These are phyloP conservation scores for Hypoxylon fragiforme DNA, from an alignment of 495 filamentous ascomycete genomes.

Conservation along the genomic window DNA sequence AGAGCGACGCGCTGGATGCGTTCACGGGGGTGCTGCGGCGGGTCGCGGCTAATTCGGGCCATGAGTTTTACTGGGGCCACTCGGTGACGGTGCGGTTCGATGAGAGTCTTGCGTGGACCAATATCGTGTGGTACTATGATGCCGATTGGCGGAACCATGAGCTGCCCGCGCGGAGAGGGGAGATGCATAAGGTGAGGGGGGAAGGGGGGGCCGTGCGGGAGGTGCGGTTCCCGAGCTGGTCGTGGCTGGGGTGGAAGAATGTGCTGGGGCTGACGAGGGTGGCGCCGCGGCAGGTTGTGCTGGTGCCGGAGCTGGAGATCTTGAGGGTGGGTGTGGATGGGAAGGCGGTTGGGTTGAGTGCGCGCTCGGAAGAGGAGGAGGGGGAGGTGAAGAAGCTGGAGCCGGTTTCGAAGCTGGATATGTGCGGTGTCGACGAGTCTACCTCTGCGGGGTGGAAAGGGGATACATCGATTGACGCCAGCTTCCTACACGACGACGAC, in stretches of 20 bases:
- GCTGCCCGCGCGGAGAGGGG: conserved; percentile 1
- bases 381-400: conserved; percentile 6
- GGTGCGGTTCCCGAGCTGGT: conserved; percentile 26
- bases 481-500: background rate
- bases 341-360: background rate
- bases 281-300: conserved; percentile 7
- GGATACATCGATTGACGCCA: conserved; percentile 1
- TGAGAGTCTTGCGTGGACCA: conserved; percentile 14
- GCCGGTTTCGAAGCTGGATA: conserved; percentile 1
- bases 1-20: conserved; percentile 17
- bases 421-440: conserved; percentile 12
- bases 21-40: conserved; percentile 18
- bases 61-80: conserved; percentile 23
- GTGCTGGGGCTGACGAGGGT: conserved; percentile 7
- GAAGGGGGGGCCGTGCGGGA: conserved; percentile 1
- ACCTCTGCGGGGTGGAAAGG: conserved; percentile 17
- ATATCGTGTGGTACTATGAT: conserved; percentile 8
- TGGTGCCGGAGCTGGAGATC: conserved; percentile 18
- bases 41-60: conserved; percentile 12
- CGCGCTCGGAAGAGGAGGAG: background rate
- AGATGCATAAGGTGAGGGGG: conserved; percentile 5
- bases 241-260: conserved; percentile 23
- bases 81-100: conserved; percentile 16
- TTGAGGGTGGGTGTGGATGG: conserved; percentile 7
- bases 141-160: background rate